Base-by-base conservation (phyloP, 1,284 basidiomycete genomes). In the Ceratobasidium sp. region DNA sequence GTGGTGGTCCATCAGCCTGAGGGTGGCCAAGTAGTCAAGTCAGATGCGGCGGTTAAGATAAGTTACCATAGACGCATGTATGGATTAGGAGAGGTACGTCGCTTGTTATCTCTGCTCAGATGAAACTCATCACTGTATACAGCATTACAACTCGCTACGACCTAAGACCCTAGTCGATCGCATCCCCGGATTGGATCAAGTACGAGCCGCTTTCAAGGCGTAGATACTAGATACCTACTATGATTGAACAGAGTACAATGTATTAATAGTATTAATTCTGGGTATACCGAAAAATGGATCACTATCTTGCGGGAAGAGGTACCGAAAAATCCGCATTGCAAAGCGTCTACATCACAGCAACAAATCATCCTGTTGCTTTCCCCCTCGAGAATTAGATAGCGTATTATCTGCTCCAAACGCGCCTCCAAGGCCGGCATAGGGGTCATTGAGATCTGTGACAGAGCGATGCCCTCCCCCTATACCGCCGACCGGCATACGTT, bases 61-160 rank as follows among this genome's bases (percentile, higher is more conserved):
- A 95, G 93, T 74, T 97, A 95, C 77, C 95, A 97, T 77, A 83
- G 91, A 70, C 83, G 87, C 74, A 89, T 95, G 87, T 97, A 95
- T 78, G 95, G 94, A 1, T 83, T 97, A 2, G 94, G 94, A 74
- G 94, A 97, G 85, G 93, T 93, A 69, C 75, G 88, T 79, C 19
- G 14, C 47, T 33, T 54, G 14, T 14, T 21, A 7, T 23, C 7
- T 47, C 23, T 25, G 49, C 36, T 47, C 23, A 47, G 6, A 56
- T 19, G 33, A 19, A 49, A 46, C 16, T 70, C 36, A 29, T 46
- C 29, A 41, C 70, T 41, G 71, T 7, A 8, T 64, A 39, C 75
- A 94, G 92, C 92, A 95, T 76, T 95, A 95, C 77, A 95, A 95
- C 76, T 94, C 91, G 9, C 77, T 94, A 58, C 80, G 88, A 57